These are phyloP conservation scores for Verticillium zaregamsianum DNA, from an alignment of 2,329 filamentous ascomycete genomes.

Conservation along the genomic window DNA sequence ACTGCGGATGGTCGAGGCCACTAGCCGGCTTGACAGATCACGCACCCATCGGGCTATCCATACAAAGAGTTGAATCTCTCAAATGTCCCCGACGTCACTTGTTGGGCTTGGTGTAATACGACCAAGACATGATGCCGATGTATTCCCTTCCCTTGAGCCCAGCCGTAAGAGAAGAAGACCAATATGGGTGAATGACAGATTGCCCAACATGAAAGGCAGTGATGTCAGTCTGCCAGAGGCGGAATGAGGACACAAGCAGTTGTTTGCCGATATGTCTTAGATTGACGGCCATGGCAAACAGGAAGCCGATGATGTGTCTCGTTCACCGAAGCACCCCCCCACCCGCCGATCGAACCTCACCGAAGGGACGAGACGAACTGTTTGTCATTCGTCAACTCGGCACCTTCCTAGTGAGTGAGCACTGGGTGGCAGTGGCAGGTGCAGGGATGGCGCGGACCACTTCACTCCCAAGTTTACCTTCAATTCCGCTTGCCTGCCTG, in stretches of 20 bases:
- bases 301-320: not conserved
- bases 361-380: not conserved
- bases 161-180: too few species aligned
- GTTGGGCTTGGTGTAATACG: too few species aligned
- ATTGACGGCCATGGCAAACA: not conserved
- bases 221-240: not conserved
- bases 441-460: constrained; percentile 3
- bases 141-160: too few species aligned
- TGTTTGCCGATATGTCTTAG: not conserved
- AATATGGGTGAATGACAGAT: too few species aligned
- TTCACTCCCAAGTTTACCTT: not conserved
- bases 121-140: too few species aligned
- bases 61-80: too few species aligned
- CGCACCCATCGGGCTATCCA: too few species aligned
- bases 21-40: too few species aligned
- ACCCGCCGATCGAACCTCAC: not conserved
- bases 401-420: too few species aligned
- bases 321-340: not conserved
- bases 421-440: not conserved
- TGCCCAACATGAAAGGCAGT: not conserved
- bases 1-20: too few species aligned
- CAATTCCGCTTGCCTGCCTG: not conserved
- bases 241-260: not conserved
- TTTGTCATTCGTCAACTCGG: too few species aligned
- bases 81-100: too few species aligned